phyloP scores from a whole-genome alignment of 768 basidiomycete species.

The Termitomyces sp. region DNA sequence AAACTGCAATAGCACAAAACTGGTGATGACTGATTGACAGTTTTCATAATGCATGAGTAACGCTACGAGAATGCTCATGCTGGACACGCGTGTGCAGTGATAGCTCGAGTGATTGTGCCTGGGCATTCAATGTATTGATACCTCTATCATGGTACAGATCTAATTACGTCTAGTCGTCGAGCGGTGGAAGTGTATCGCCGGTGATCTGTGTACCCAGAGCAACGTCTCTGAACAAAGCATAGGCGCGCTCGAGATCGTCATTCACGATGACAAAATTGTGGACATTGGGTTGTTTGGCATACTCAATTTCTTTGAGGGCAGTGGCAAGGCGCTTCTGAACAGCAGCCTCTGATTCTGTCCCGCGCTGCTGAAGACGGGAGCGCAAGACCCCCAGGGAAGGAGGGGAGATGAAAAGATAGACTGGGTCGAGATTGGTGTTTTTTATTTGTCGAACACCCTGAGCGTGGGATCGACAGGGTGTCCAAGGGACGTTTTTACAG shows the following conservation, averaged over 20 bases:
- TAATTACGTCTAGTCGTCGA: conserved; percentile 35
- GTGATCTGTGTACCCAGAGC: conserved; percentile 62
- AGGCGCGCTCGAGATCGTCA: conserved; percentile 82
- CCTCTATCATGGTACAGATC: neutral
- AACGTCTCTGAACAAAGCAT: conserved; percentile 66
- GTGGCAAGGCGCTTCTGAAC: conserved; percentile 72
- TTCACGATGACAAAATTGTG: conserved; percentile 89
- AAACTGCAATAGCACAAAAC: too few relatives aligned
- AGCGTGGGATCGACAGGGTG: conserved; percentile 12
- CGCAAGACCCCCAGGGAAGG: conserved; percentile 72
- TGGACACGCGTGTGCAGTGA: neutral
- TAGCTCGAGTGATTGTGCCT: neutral
- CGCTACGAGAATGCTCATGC: too few relatives aligned
- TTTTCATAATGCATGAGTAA: too few relatives aligned
- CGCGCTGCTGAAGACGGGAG: conserved; percentile 66
- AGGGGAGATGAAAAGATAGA: conserved; percentile 91
- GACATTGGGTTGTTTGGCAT: conserved; percentile 65
- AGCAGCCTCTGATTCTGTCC: conserved; percentile 75
- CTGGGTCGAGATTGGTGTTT: conserved; percentile 69
- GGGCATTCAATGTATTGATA: neutral
- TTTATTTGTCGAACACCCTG: conserved; percentile 94
- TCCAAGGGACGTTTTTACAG: neutral
- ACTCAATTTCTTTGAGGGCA: conserved; percentile 76
- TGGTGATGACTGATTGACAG: too few relatives aligned
- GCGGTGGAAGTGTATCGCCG: conserved; percentile 61